Conservation (phyloP, 768 basidiomycete species). For the Strobilomyces echinocephalus region DNA sequence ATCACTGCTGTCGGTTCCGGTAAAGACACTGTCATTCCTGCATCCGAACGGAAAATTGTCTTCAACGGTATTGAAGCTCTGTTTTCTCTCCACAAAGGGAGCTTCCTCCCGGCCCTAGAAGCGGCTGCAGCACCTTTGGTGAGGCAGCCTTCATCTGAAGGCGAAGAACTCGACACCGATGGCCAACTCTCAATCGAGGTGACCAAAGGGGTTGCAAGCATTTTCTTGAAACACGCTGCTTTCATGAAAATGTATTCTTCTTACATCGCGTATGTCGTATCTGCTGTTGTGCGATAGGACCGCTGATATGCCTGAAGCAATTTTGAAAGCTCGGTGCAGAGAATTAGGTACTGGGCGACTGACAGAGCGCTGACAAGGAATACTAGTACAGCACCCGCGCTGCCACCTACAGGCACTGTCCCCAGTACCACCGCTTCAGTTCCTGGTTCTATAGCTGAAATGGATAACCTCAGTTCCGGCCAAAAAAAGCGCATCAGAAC, state of each 20-base stretch:
- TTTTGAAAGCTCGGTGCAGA: constrained; percentile 88
- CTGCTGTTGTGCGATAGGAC: constrained; percentile 1
- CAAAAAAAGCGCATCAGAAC: constrained; percentile 86
- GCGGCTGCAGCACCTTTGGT: constrained; percentile 67
- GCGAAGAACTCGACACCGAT: constrained; percentile 56
- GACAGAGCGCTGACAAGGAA: constrained; percentile 43
- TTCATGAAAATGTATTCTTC: constrained; percentile 99
- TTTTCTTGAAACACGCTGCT: constrained; percentile 90
- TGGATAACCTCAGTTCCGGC: constrained; percentile 61
- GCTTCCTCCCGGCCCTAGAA: constrained; percentile 91
- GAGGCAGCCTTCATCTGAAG: constrained; percentile 38
- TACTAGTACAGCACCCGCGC: constrained; percentile 30
- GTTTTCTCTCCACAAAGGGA: constrained; percentile 88
- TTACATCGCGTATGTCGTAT: constrained; percentile 81
- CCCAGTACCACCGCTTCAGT: constrained; percentile 49
- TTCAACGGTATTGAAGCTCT: constrained; percentile 88
- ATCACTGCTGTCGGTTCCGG: constrained; percentile 65
- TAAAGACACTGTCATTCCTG: constrained; percentile 83
- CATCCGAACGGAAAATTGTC: constrained; percentile 82
- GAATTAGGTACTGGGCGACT: constrained; percentile 81
- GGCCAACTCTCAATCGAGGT: constrained; percentile 71
- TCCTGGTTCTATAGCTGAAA: constrained; percentile 36
- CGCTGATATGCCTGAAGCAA: constrained; percentile 49
- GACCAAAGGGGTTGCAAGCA: constrained; percentile 77
- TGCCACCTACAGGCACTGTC: constrained; percentile 57